Conservation (phyloP, 805 yeast species). For the Phaffomyces antillensis region DNA sequence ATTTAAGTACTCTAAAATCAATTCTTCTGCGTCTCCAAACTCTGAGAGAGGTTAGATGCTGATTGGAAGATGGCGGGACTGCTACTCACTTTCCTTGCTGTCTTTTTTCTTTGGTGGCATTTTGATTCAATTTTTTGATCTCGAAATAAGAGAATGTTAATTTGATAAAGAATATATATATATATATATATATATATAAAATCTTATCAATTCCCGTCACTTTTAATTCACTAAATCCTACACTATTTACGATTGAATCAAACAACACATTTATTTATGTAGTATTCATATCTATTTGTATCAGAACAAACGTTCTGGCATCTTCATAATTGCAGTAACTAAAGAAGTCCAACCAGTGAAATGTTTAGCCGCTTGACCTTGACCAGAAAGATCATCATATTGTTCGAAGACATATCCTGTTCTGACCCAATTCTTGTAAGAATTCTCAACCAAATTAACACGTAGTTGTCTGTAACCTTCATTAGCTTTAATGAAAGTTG, state of each 20-base stretch:
- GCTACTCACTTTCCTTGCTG: background rate
- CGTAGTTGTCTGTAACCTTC: conserved; percentile 55
- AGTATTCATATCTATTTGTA: too few species aligned
- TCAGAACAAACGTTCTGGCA: conserved; percentile 45
- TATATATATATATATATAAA: too few species aligned
- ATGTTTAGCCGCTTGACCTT: conserved; percentile 75
- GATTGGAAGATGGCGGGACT: background rate
- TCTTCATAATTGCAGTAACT: conserved; percentile 71
- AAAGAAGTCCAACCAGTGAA: conserved; percentile 94
- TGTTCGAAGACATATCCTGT: conserved; percentile 91
- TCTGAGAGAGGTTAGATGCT: background rate
- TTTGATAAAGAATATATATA: background rate
- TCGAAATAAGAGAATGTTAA: too few species aligned
- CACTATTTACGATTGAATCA: too few species aligned
- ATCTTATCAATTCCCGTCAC: background rate
- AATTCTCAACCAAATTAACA: conserved; percentile 58
- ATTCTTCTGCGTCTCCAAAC: conserved; percentile 22
- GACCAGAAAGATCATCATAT: conserved; percentile 72
- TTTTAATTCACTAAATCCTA: too few species aligned
- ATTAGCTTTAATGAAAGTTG: conserved; percentile 29
- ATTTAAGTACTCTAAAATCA: conserved; percentile 32
- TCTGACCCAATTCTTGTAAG: conserved; percentile 57
- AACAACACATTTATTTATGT: too few species aligned
- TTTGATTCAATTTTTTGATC: background rate
- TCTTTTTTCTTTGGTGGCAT: conserved; percentile 6